phyloP scores from a whole-genome alignment of 1,284 basidiomycete species.

The Ceratobasidium sp. region DNA sequence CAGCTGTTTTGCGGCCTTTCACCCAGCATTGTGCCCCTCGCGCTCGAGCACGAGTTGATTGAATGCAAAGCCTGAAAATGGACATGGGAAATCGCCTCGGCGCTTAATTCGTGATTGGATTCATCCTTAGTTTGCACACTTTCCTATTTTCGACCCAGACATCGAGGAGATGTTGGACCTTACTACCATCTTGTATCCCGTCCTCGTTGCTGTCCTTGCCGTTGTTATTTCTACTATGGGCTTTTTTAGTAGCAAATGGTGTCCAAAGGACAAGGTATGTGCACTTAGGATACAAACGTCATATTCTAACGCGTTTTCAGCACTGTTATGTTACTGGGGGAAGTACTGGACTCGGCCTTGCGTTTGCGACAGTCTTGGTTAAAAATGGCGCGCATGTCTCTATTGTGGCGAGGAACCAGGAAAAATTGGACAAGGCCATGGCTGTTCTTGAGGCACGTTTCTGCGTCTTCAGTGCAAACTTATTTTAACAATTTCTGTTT shows the following conservation, averaged over 20 bases:
- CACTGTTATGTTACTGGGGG: slow-evolving; percentile 85
- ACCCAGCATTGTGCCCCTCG: too few species aligned
- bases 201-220: slow-evolving; percentile 39
- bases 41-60: too few species aligned
- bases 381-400: slow-evolving; percentile 80
- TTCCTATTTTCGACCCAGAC: too few species aligned
- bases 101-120: too few species aligned
- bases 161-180: slow-evolving; percentile 5
- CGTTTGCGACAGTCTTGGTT: slow-evolving; percentile 75
- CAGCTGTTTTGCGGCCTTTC: too few species aligned
- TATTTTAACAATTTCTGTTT: slow-evolving; percentile 53
- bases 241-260: slow-evolving; percentile 47
- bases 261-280: slow-evolving; percentile 54
- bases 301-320: slow-evolving; percentile 54
- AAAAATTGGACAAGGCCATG: slow-evolving; percentile 69
- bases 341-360: slow-evolving; percentile 80
- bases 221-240: slow-evolving; percentile 44
- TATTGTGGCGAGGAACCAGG: slow-evolving; percentile 78
- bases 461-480: background rate
- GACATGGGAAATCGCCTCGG: too few species aligned
- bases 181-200: slow-evolving; percentile 12
- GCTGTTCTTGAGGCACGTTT: slow-evolving; percentile 67
- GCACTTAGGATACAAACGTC: background rate
- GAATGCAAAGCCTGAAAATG: too few species aligned
- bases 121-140: too few species aligned